Evolutionary conservation across 306 rosid genomes (phyloP), one percentile per base, ranked within the genome.

Genomic region (Hippophae gyantsensis): DNA sequence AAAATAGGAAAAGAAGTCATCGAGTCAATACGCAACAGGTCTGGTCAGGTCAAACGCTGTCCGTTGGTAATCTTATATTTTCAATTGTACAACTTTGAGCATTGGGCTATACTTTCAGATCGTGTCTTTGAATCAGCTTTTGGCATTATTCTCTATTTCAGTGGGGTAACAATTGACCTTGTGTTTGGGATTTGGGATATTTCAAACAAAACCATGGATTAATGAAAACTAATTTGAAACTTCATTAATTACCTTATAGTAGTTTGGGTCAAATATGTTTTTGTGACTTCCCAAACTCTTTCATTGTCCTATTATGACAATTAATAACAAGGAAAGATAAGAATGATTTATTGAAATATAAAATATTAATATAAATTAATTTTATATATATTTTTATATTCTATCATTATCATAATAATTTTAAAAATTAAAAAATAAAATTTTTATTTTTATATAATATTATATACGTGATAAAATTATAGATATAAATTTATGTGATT

Each of bases 11-110:
- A 46, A 40, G 8, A 64, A 18, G 45, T 27, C 55, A 74, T 62
- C 71, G 76, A 65, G 68, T 76, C 79, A 71, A 73, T 76, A 58
- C 67, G 64, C 13, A 56, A 52, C 46, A 38, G 61, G 67, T 32
- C 27, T 0, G 23, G 23, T 18, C 23, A 50, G 62, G 79, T 80
- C 79, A 73, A 80, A 32, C 38, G 38, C 38, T 32, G 38, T 32
- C 64, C 25, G 2, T 42, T 45, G n/a, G 0, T n/a, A 18, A 13
- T 44, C 26, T 43, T 44, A 43, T 9, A 13, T 43, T 13, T 12
- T 18, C 50, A 54, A 54, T 7, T 12, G 69, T 43, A 57, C 52
- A 63, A 41, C 49, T 57, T 72, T 65, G 66, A 71, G 64, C 10
- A 55, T 38, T 54, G 67, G 53, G 58, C 68, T 54, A 54, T 27